Percentiles rank a stretch among this genome's conserved stretches.
These are phyloP conservation scores for Solanum bukasovii DNA, from an alignment of 257 asterid genomes.

Conservation along the genomic window DNA sequence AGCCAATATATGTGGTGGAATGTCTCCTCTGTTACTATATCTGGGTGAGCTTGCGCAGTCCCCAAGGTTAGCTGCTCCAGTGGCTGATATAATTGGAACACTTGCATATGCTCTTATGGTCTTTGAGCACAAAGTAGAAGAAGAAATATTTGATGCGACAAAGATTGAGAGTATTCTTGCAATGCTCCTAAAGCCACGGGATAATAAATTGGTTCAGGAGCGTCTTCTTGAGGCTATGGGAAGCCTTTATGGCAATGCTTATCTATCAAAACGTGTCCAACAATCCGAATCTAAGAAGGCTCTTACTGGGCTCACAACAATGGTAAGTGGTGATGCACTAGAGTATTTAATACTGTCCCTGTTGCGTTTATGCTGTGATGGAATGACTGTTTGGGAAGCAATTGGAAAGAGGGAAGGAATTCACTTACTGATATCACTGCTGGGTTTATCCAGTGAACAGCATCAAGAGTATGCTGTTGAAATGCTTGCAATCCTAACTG, in stretches of 20 bases:
- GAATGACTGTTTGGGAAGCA: constrained; percentile 66
- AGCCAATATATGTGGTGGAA: constrained; percentile 69
- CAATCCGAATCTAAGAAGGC: constrained; percentile 68
- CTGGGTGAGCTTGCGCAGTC: constrained; percentile 84
- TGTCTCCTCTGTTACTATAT: constrained; percentile 46
- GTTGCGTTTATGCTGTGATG: constrained; percentile 43
- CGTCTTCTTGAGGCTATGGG: constrained; percentile 84
- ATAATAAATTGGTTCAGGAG: constrained; percentile 69
- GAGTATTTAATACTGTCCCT: constrained; percentile 54
- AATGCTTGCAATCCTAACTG: constrained; percentile 62
- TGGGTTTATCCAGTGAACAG: constrained; percentile 68
- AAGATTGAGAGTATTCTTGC: constrained; percentile 51
- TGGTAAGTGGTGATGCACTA: constrained; percentile 57
- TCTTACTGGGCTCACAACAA: constrained; percentile 59
- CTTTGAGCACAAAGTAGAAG: constrained; percentile 37
- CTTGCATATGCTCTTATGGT: constrained; percentile 74
- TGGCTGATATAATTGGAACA: constrained; percentile 80
- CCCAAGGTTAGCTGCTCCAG: constrained; percentile 81
- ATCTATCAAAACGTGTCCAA: constrained; percentile 27
- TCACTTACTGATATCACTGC: constrained; percentile 59
- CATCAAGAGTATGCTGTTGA: constrained; percentile 79
- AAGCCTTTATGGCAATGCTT: constrained; percentile 53
- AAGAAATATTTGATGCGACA: constrained; percentile 35
- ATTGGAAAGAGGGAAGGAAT: constrained; percentile 81
- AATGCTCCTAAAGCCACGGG: constrained; percentile 75